phyloP scores from a whole-genome alignment of 805 yeast genomes.

The Wickerhamiella azymoides region DNA sequence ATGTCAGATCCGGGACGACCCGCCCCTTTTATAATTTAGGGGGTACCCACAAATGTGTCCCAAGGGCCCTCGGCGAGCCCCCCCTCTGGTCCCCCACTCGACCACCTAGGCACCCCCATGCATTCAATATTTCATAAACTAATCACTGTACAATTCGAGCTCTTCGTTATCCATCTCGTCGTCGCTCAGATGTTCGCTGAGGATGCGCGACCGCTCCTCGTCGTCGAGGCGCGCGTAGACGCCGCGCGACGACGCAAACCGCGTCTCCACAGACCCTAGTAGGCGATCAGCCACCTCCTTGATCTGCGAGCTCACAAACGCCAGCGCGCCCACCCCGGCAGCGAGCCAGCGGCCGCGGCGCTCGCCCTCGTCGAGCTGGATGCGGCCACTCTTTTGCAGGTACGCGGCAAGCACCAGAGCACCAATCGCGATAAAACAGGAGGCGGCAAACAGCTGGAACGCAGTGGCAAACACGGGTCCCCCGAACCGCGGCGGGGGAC shows the following conservation, averaged over 20 bases:
- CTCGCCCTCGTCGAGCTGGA: conserved; percentile 8
- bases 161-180: conserved; percentile 12
- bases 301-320: conserved; percentile 1
- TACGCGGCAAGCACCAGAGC: conserved; percentile 21
- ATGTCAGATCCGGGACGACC: no score
- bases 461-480: conserved; percentile 21
- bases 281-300: conserved; percentile 3
- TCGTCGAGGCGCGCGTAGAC: conserved; percentile 25
- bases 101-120: neutral
- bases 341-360: neutral
- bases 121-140: no score
- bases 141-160: conserved; percentile 1
- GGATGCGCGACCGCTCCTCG: conserved; percentile 23
- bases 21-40: no score
- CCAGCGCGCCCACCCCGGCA: neutral
- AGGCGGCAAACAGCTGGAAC: conserved; percentile 60
- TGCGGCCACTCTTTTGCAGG: conserved; percentile 6
- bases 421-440: conserved; percentile 45
- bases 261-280: conserved; percentile 4
- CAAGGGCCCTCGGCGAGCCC: no score
- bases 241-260: conserved; percentile 12
- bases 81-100: no score
- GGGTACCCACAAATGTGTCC: no score
- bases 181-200: conserved; percentile 17
- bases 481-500: neutral